Base-by-base conservation (phyloP, 306 rosid species). In the Cajanus cajan region DNA sequence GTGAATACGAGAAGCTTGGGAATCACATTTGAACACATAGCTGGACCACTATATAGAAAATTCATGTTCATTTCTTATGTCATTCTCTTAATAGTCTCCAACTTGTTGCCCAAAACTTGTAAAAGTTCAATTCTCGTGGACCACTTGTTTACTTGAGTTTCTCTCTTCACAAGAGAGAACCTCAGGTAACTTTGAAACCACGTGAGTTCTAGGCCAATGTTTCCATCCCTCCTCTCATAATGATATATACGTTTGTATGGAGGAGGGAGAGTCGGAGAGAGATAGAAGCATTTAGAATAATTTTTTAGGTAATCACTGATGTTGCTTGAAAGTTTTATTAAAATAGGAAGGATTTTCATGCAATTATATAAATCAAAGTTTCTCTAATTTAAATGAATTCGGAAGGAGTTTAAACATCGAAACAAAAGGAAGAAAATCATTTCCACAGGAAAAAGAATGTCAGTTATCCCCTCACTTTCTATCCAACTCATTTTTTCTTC, bases 41-140 rank as follows among this genome's bases (percentile, higher is more conserved):
- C 37, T 24, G 9, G 81, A 81, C 80, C 86, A 78, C 72, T 52
- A 48, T 37, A 8, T 7, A 16, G 8, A 40, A 68, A 39, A 21
- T 51, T 67, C 62, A 69, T 58, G 57, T 33, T 19, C 72, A n/a
- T 25, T 67, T 41, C 74, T 41, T n/a, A n/a, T n/a, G 64, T 4
- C 79, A 54, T 22, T 55, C 52, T 41, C 13, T 24, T 64, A 48
- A 37, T 63, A 25, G 22, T 50, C 47, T 44, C n/a, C 64, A 33
- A 44, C 71, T 44, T 28, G 19, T 62, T 24, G 25, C 6, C 57
- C 28, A 65, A 54, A 40, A 40, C 21, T 8, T 24, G 34, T 33
- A 13, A 5, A 54, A 45, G 41, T 57, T 74, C 45, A 44, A 21
- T 18, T 65, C 22, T 74, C 18, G 11, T 45, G 80, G 55, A 18